Base-by-base conservation (phyloP, 495 filamentous ascomycete species). In the Penicillium argentinense region DNA sequence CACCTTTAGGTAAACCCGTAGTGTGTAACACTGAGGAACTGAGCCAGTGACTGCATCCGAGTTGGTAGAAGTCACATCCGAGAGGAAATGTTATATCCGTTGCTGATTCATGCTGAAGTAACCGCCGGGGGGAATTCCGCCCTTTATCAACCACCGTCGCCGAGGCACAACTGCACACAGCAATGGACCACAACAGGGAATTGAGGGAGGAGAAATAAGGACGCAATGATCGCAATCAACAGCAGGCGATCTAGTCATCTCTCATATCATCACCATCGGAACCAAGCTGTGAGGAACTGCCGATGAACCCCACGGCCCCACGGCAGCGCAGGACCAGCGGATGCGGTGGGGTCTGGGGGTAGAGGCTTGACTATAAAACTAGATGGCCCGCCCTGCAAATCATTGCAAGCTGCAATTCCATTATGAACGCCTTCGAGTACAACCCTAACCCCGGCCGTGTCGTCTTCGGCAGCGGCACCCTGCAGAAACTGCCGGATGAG, bases 401-500 rank as follows among this genome's bases (percentile, higher is more conserved):
- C 25, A 41, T 13, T n/a, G 11, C n/a, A n/a, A n/a, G n/a, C n/a
- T n/a, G n/a, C n/a, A n/a, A n/a, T 17, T 33, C 12, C 12, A 33
- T 33, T 17, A 65, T 85, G 82, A 73, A 84, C 23, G 64, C 72
- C 16, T 85, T 85, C 59, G 81, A 80, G 49, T 85, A 84, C 67
- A 81, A 73, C 41, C 53, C 75, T 21, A 79, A 77, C 57, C 78
- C 81, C 13, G 72, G 73, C 45, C 77, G 82, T 4, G 75, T 85
- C 43, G 66, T 85, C 56, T 87, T 85, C 52, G 82, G 82, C 57
- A 76, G 70, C 53, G 81, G 79, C 26, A 82, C 79, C 14, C 59
- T 85, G 26, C 68, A 78, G 44, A 79, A 78, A 54, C 73, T 87
- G 12, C 76, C 82, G 13, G 72, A 78, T 26, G 82, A 85, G 57